phyloP scores from a whole-genome alignment of 2,329 filamentous ascomycete genomes.

The Claviceps digitariae region DNA sequence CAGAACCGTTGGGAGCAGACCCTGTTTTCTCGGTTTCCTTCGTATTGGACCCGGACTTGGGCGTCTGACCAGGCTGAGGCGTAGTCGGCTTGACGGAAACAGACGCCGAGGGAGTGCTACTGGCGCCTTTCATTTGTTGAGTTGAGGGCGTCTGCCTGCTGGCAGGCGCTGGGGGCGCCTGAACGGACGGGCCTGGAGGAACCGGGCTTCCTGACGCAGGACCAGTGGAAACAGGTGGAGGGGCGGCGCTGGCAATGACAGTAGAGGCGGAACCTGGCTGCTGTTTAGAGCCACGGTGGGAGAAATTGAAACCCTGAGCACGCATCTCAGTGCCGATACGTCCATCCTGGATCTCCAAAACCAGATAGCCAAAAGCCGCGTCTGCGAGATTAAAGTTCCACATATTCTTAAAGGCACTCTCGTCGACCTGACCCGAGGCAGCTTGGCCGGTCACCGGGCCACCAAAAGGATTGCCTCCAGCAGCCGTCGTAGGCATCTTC shows the following conservation, averaged over 20 bases:
- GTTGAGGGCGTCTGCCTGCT: slow-evolving; percentile 24
- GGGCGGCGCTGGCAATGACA: slow-evolving; percentile 18
- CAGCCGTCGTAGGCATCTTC: slow-evolving; percentile 93
- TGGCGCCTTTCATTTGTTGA: slow-evolving; percentile 29
- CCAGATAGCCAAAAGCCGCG: slow-evolving; percentile 91
- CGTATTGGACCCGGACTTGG: slow-evolving; percentile 23
- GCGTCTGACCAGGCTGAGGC: slow-evolving; percentile 34
- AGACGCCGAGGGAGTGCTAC: slow-evolving; percentile 20
- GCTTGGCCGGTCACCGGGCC: slow-evolving; percentile 62
- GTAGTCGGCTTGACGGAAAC: slow-evolving; percentile 27
- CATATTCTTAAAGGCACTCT: slow-evolving; percentile 99
- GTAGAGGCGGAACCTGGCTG: slow-evolving; percentile 28
- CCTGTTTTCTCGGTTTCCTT: slow-evolving; percentile 46
- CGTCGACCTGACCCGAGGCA: slow-evolving; percentile 79
- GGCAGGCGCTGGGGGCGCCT: slow-evolving; percentile 17
- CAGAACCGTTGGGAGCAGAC: slow-evolving; percentile 38
- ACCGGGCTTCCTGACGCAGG: slow-evolving; percentile 19
- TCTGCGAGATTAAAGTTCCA: slow-evolving; percentile 99
- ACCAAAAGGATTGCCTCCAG: slow-evolving; percentile 92
- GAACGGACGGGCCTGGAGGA: slow-evolving; percentile 23
- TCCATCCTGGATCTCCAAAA: slow-evolving; percentile 87
- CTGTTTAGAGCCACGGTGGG: slow-evolving; percentile 81
- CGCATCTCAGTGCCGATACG: slow-evolving; percentile 98
- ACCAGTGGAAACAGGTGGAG: slow-evolving; percentile 8
- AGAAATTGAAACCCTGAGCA: slow-evolving; percentile 98